Evolutionary conservation across 495 filamentous ascomycete species (phyloP).

Genomic region (Aspergillus ellipticus): DNA sequence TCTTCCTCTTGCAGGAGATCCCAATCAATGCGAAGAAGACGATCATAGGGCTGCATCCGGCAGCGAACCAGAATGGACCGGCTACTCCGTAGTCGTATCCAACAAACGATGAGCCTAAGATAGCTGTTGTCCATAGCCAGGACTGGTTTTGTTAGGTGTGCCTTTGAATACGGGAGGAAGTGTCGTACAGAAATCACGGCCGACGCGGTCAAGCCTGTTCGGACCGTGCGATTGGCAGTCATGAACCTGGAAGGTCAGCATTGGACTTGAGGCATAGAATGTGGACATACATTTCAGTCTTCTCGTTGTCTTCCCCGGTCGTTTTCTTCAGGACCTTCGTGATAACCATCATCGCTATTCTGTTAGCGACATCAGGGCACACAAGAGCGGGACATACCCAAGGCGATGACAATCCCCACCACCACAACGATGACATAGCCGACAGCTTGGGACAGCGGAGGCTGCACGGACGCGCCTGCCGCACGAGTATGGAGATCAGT

Average conservation of each 20-base stretch:
- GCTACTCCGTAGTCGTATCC: slow-evolving; percentile 35
- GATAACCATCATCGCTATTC: slow-evolving; percentile 35
- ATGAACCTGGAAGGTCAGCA: neutral
- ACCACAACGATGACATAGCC: slow-evolving; percentile 36
- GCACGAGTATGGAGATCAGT: neutral
- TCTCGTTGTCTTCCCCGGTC: slow-evolving; percentile 37
- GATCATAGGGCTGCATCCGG: slow-evolving; percentile 44
- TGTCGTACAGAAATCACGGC: slow-evolving; percentile 1
- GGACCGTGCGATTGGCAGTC: slow-evolving; percentile 3
- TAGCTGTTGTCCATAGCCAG: slow-evolving; percentile 30
- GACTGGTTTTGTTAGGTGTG: neutral
- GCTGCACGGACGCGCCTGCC: slow-evolving; percentile 2
- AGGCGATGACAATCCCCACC: slow-evolving; percentile 29
- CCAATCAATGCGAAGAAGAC: slow-evolving; percentile 44
- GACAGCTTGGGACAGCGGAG: slow-evolving; percentile 35
- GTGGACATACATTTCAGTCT: slow-evolving; percentile 35
- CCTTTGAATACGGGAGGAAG: neutral
- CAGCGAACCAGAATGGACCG: slow-evolving; percentile 43
- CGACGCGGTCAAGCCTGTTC: slow-evolving; percentile 3
- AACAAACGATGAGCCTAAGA: slow-evolving; percentile 30
- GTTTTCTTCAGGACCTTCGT: slow-evolving; percentile 34
- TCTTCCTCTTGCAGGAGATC: slow-evolving; percentile 45
- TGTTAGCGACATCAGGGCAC: neutral
- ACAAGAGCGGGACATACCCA: slow-evolving; percentile 14
- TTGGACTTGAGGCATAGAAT: neutral